A percentile compares a stretch with the other conserved stretches of the same genome.
Conservation (phyloP, 2,329 filamentous ascomycete genomes). For the Cordyceps javanica region DNA sequence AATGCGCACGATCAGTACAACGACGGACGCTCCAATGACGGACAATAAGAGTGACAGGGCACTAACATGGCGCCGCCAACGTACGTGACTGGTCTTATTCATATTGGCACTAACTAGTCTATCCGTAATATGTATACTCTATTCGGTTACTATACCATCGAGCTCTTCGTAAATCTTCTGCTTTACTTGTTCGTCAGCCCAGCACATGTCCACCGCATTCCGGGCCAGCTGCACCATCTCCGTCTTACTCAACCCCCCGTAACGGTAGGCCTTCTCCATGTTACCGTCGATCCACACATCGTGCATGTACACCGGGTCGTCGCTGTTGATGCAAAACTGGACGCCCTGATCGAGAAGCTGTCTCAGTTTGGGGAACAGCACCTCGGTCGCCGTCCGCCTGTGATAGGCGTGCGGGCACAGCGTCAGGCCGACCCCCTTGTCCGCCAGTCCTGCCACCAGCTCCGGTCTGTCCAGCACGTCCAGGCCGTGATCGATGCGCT, state of each 20-base stretch:
- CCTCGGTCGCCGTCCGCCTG: slow-evolving; percentile 20
- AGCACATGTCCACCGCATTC: slow-evolving; percentile 40
- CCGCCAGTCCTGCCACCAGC: slow-evolving; percentile 51
- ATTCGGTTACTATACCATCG: too few species aligned
- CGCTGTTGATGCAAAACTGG: slow-evolving; percentile 63
- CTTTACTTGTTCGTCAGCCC: slow-evolving; percentile 37
- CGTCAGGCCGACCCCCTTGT: slow-evolving; percentile 53
- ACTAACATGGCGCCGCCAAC: too few species aligned
- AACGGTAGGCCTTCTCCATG: slow-evolving; percentile 35
- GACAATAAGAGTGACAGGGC: too few species aligned
- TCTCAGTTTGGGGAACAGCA: slow-evolving; percentile 44
- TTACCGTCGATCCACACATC: slow-evolving; percentile 43
- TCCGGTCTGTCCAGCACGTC: slow-evolving; percentile 51
- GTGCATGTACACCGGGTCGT: slow-evolving; percentile 68
- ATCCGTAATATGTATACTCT: too few species aligned
- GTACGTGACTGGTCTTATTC: too few species aligned
- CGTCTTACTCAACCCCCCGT: slow-evolving; percentile 31
- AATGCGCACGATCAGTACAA: too few species aligned
- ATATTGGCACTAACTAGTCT: too few species aligned
- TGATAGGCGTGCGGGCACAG: slow-evolving; percentile 50
- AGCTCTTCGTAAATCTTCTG: slow-evolving; percentile 21
- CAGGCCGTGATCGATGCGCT: slow-evolving; percentile 70
- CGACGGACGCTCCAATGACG: too few species aligned
- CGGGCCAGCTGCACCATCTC: slow-evolving; percentile 37
- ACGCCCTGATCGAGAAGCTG: slow-evolving; percentile 56